Evolutionary conservation across 345 rosid species (phyloP).

Genomic region (Erysimum cheiranthoides): DNA sequence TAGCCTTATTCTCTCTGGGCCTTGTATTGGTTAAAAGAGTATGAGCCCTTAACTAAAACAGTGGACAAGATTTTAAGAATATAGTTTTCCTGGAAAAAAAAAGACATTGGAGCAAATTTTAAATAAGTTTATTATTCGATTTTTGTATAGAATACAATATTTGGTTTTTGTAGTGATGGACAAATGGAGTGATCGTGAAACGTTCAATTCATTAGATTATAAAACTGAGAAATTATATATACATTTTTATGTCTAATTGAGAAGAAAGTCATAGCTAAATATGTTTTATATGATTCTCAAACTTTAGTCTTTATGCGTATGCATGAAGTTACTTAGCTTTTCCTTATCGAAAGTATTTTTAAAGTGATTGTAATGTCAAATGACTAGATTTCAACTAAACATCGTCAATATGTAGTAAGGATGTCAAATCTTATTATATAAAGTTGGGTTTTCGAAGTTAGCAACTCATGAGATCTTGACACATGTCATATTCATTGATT

Average conservation of each 20-base stretch:
- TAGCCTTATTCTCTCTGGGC: not conserved
- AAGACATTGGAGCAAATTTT: not conserved
- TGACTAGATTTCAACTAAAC: conserved; percentile 44
- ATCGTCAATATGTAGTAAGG: conserved; percentile 22
- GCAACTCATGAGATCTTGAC: no score
- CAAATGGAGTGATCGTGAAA: conserved; percentile 23
- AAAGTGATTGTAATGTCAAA: conserved; percentile 21
- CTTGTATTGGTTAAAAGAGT: not conserved
- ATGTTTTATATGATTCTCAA: conserved; percentile 15
- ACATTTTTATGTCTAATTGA: not conserved
- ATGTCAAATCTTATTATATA: no score
- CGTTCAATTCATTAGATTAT: not conserved
- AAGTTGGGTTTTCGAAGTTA: no score
- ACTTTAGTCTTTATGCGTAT: conserved; percentile 32
- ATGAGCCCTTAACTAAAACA: not conserved
- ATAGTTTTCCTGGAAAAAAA: not conserved
- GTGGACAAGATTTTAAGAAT: not conserved
- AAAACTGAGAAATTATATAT: not conserved
- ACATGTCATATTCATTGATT: no score
- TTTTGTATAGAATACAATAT: not conserved
- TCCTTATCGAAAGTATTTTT: conserved; percentile 9
- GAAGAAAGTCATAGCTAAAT: conserved; percentile 13
- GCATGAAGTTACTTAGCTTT: conserved; percentile 32
- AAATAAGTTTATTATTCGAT: not conserved
- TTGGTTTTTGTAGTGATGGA: conserved; percentile 21